Conservation (phyloP, 192 early-diverging fungal species). For the Coemansia sp. region DNA sequence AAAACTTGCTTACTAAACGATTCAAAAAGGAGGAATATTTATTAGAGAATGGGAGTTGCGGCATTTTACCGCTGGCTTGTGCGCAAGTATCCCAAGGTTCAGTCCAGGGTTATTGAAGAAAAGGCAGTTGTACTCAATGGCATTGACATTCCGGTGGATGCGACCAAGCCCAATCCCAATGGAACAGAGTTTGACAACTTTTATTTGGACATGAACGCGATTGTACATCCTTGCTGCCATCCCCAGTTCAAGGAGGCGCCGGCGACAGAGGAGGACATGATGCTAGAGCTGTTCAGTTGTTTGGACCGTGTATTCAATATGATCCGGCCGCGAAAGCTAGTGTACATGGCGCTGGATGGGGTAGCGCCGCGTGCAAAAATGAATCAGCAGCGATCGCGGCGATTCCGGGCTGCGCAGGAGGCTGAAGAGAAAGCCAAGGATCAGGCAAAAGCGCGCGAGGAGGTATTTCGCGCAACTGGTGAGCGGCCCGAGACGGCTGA, state of each 20-base stretch:
- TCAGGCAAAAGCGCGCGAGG: constrained; percentile 45
- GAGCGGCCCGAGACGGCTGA: constrained; percentile 51
- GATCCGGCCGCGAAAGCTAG: constrained; percentile 88
- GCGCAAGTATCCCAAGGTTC: constrained; percentile 74
- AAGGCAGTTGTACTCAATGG: constrained; percentile 64
- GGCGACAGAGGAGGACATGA: constrained; percentile 89
- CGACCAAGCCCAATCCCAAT: constrained; percentile 87
- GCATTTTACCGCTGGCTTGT: constrained; percentile 78
- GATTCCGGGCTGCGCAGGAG: constrained; percentile 92
- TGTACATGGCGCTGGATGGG: constrained; percentile 98
- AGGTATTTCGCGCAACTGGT: constrained; percentile 53
- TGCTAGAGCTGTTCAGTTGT: constrained; percentile 92
- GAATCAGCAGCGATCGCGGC: constrained; percentile 98
- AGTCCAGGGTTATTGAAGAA: constrained; percentile 72
- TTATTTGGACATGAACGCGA: constrained; percentile 99
- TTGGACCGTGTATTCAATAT: constrained; percentile 93
- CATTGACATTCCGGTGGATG: constrained; percentile 77
- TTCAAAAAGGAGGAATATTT: neutral
- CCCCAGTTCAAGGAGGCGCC: constrained; percentile 64
- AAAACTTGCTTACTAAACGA: neutral
- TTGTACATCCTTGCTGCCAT: constrained; percentile 85
- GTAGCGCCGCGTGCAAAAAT: constrained; percentile 99
- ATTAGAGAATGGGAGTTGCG: constrained; percentile 69
- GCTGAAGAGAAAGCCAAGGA: constrained; percentile 41
- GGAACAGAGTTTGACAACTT: constrained; percentile 91